phyloP scores from a whole-genome alignment of 768 basidiomycete genomes.

The Pleurotus sapidus region DNA sequence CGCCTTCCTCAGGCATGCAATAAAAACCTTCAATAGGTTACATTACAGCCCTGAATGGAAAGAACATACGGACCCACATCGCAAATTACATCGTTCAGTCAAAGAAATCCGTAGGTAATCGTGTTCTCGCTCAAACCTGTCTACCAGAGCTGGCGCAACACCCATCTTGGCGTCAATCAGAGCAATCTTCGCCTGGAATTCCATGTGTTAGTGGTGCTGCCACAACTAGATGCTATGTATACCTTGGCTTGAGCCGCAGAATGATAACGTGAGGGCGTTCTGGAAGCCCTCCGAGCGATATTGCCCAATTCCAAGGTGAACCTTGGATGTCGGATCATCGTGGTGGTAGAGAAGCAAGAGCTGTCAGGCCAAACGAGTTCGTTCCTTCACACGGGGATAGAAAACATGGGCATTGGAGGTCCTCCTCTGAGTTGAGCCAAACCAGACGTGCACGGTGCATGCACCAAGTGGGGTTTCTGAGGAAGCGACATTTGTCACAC shows the following conservation, averaged over 20 bases:
- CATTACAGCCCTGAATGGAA: not conserved
- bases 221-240: constrained; percentile 9
- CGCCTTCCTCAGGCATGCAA: constrained; percentile 84
- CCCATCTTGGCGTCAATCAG: constrained; percentile 45
- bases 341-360: not conserved
- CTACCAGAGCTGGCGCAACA: constrained; percentile 56
- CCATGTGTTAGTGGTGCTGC: not conserved
- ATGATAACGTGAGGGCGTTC: not conserved
- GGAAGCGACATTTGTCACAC: constrained; percentile 5
- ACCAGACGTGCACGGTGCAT: not conserved
- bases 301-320: not conserved
- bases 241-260: constrained; percentile 17
- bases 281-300: not conserved
- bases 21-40: constrained; percentile 65
- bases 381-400: constrained; percentile 1
- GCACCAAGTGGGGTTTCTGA: not conserved
- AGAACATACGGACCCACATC: constrained; percentile 49
- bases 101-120: constrained; percentile 88
- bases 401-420: not conserved
- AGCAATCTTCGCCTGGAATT: constrained; percentile 51
- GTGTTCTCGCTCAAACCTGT: constrained; percentile 66
- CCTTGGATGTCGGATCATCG: constrained; percentile 2
- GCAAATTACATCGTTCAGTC: constrained; percentile 84
- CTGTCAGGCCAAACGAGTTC: not conserved
- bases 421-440: not conserved